These are phyloP conservation scores for Colletotrichum coccodes DNA, from an alignment of 2,329 filamentous ascomycete species.

Conservation along the genomic window DNA sequence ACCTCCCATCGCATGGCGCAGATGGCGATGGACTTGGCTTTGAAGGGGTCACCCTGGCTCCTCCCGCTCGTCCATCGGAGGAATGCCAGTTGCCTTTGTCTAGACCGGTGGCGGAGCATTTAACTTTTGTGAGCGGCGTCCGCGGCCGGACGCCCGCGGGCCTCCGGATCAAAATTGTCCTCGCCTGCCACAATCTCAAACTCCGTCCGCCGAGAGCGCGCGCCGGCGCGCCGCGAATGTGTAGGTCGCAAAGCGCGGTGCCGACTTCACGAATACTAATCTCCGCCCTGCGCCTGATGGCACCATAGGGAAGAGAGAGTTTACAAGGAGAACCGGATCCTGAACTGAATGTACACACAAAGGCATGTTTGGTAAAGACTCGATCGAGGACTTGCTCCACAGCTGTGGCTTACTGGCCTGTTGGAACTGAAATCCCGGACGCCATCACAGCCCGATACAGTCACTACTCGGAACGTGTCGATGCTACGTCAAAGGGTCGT, in stretches of 20 bases:
- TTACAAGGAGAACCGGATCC: background rate
- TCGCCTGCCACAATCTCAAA: background rate
- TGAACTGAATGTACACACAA: background rate
- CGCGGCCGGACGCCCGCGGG: background rate
- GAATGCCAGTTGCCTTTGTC: background rate
- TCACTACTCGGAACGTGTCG: too few species aligned
- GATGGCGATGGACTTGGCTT: background rate
- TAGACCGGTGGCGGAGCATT: background rate
- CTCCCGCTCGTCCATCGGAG: background rate
- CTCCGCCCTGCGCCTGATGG: background rate
- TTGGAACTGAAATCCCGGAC: background rate
- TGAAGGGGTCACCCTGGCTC: conserved; percentile 18
- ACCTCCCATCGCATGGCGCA: conserved; percentile 1
- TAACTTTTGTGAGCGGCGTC: background rate
- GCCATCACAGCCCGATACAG: background rate
- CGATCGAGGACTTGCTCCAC: background rate
- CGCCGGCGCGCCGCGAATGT: background rate
- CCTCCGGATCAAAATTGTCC: background rate
- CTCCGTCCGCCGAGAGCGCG: background rate
- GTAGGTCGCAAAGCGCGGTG: background rate
- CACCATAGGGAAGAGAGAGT: too few species aligned
- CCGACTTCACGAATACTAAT: background rate
- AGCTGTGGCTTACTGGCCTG: background rate
- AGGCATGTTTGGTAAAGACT: background rate
- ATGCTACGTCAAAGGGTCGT: too few species aligned